Conservation (phyloP, 2,329 filamentous ascomycete genomes). For the Ascocoryne sarcoides region DNA sequence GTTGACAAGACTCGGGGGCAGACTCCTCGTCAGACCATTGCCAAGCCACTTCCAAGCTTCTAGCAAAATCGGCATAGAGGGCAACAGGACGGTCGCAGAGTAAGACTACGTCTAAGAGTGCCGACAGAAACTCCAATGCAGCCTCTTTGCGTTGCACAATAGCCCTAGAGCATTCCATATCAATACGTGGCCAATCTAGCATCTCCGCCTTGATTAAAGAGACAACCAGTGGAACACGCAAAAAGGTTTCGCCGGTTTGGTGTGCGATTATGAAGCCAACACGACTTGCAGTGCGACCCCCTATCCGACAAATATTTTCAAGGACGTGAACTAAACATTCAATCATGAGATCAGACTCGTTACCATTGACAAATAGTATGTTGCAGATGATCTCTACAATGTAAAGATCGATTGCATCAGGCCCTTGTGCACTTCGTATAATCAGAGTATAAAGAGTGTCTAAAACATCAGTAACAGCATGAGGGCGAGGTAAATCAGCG, state of each 20-base stretch:
- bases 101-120: slow-evolving; percentile 69
- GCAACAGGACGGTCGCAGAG: slow-evolving; percentile 70
- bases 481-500: slow-evolving; percentile 46
- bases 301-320: slow-evolving; percentile 50
- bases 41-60: slow-evolving; percentile 73
- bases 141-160: slow-evolving; percentile 61
- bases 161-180: slow-evolving; percentile 63
- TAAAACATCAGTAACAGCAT: slow-evolving; percentile 52
- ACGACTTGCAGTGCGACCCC: slow-evolving; percentile 41
- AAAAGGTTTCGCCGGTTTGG: slow-evolving; percentile 45
- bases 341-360: slow-evolving; percentile 45
- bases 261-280: slow-evolving; percentile 48
- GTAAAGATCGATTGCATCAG: slow-evolving; percentile 50
- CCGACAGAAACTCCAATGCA: slow-evolving; percentile 71
- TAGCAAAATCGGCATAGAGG: slow-evolving; percentile 76
- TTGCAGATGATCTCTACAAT: slow-evolving; percentile 52
- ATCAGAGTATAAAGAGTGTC: slow-evolving; percentile 54
- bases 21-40: slow-evolving; percentile 72
- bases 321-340: slow-evolving; percentile 56
- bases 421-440: slow-evolving; percentile 53
- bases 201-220: slow-evolving; percentile 52
- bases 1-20: slow-evolving; percentile 53
- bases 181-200: slow-evolving; percentile 55
- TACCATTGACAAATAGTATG: slow-evolving; percentile 40
- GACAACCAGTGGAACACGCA: slow-evolving; percentile 48